phyloP scores from a whole-genome alignment of 331 rosid genomes.

The Stylosanthes scabra region DNA sequence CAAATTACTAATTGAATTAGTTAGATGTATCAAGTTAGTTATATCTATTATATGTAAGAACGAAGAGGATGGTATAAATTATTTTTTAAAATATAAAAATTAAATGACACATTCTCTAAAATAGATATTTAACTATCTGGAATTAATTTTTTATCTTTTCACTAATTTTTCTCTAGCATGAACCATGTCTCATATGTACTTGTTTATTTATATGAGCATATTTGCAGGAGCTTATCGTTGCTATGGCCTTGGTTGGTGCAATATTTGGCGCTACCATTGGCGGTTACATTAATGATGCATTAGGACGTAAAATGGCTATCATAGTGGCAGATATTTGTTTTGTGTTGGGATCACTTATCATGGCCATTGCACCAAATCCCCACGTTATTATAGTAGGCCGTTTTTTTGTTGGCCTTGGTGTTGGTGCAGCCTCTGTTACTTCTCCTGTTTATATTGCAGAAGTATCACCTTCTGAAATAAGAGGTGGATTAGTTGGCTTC shows the following conservation, averaged over 20 bases:
- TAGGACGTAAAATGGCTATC: slow-evolving; percentile 33
- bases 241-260: slow-evolving; percentile 37
- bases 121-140: too few species aligned
- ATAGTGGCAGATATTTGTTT: slow-evolving; percentile 5
- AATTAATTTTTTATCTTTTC: too few species aligned
- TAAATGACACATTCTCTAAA: too few species aligned
- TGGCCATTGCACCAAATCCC: background rate
- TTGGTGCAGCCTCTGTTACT: slow-evolving; percentile 41
- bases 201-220: too few species aligned
- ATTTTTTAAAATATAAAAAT: too few species aligned
- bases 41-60: too few species aligned
- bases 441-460: slow-evolving; percentile 45
- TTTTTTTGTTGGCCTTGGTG: slow-evolving; percentile 29
- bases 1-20: too few species aligned
- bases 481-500: slow-evolving; percentile 35
- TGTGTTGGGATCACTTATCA: background rate
- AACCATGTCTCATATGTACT: too few species aligned
- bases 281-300: background rate
- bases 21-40: too few species aligned
- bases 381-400: slow-evolving; percentile 17
- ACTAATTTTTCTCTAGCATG: too few species aligned
- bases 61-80: too few species aligned
- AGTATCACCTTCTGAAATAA: slow-evolving; percentile 37
- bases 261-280: slow-evolving; percentile 30
- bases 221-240: slow-evolving; percentile 30